phyloP scores from a whole-genome alignment of 164 flowering plant species.

The Nymphaea colorata region DNA sequence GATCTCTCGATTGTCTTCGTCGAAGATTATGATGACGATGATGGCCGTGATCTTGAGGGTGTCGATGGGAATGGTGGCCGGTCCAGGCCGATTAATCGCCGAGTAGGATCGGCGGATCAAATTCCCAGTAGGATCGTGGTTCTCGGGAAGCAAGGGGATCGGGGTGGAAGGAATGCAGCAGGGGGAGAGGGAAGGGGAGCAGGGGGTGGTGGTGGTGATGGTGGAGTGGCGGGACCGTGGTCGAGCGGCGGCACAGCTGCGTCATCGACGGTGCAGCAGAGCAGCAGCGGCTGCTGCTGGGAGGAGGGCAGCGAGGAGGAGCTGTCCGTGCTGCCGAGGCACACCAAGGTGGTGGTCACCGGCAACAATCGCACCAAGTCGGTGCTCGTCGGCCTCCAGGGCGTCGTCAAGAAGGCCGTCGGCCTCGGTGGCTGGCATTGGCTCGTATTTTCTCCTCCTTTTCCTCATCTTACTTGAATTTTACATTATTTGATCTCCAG shows the following conservation, averaged over 20 bases:
- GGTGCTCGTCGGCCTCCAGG: slow-evolving; percentile 66
- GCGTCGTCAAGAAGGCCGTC: slow-evolving; percentile 78
- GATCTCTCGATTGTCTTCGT: too few species aligned
- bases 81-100: neutral
- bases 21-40: neutral
- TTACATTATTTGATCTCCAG: too few species aligned
- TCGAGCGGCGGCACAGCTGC: neutral
- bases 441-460: slow-evolving; percentile 28
- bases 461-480: too few species aligned
- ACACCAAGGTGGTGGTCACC: slow-evolving; percentile 71
- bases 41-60: neutral
- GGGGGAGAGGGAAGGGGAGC: neutral
- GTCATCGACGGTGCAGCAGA: neutral
- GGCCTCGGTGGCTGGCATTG: slow-evolving; percentile 93
- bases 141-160: neutral
- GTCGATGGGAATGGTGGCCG: neutral
- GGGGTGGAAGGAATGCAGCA: neutral
- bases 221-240: neutral
- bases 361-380: slow-evolving; percentile 78
- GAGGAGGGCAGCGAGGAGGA: slow-evolving; percentile 74
- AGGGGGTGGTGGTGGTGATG: neutral
- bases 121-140: too few species aligned
- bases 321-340: slow-evolving; percentile 63
- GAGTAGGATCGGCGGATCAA: neutral
- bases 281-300: slow-evolving; percentile 26